These are phyloP conservation scores for Liriodendron chinense DNA, from an alignment of 164 flowering plant genomes.

Conservation along the genomic window DNA sequence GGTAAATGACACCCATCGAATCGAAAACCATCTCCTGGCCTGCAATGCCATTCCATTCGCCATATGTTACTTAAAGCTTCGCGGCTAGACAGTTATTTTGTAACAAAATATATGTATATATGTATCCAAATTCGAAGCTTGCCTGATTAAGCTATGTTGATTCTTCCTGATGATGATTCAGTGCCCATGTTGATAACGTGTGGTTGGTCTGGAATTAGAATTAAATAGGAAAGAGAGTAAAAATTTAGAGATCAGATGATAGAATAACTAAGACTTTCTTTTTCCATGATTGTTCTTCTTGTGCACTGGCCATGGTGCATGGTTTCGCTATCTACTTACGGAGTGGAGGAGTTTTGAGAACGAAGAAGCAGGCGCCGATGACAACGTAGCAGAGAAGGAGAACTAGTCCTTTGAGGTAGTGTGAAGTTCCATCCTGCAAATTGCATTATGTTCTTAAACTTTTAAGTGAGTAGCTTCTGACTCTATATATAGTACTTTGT, in stretches of 20 bases:
- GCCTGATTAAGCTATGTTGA: constrained; percentile 6
- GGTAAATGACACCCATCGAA: too few species aligned
- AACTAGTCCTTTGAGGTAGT: constrained; percentile 77
- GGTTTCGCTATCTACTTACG: constrained; percentile 16
- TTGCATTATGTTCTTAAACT: neutral
- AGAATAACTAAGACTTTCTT: neutral
- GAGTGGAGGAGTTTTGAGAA: constrained; percentile 34
- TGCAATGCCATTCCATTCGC: neutral
- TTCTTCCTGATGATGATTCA: constrained; percentile 7
- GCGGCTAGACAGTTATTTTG: neutral
- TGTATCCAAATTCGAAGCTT: neutral
- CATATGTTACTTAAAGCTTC: neutral
- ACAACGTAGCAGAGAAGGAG: constrained; percentile 59
- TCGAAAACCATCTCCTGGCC: neutral
- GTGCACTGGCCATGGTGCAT: neutral
- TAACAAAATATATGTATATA: neutral
- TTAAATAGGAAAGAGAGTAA: neutral
- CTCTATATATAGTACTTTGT: neutral
- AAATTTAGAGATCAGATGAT: neutral
- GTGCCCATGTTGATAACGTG: constrained; percentile 6
- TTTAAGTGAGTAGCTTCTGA: neutral
- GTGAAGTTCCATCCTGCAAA: constrained; percentile 76
- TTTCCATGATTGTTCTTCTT: neutral
- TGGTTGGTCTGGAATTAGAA: constrained; percentile 15
- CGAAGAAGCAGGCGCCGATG: constrained; percentile 59